phyloP scores from a whole-genome alignment of 768 basidiomycete genomes.

The Pleurotus cornucopiae region DNA sequence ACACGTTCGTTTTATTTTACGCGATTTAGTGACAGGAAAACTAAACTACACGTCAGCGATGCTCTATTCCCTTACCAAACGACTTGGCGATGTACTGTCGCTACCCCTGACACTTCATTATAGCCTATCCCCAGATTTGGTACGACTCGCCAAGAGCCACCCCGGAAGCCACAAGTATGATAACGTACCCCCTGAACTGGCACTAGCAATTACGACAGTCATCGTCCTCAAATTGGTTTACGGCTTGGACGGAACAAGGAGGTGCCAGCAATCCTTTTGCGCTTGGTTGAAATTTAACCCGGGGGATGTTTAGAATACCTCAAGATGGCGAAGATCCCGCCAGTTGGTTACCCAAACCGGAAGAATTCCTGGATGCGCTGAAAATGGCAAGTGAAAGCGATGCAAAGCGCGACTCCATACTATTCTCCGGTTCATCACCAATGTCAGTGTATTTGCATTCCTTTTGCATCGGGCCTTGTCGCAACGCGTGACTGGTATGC shows the following conservation, averaged over 20 bases:
- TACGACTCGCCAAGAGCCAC: slow-evolving; percentile 30
- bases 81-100: slow-evolving; percentile 48
- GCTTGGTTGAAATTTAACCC: not conserved
- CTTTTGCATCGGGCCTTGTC: not conserved
- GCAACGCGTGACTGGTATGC: slow-evolving; percentile 9
- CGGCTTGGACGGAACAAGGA: slow-evolving; percentile 66
- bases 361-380: slow-evolving; percentile 44
- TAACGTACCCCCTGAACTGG: slow-evolving; percentile 65
- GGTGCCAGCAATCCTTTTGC: slow-evolving; percentile 33
- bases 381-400: slow-evolving; percentile 31
- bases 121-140: slow-evolving; percentile 41
- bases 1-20: slow-evolving; percentile 54
- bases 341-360: slow-evolving; percentile 48
- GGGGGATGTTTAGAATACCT: slow-evolving; percentile 34
- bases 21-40: slow-evolving; percentile 14
- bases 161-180: slow-evolving; percentile 51
- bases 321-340: slow-evolving; percentile 49
- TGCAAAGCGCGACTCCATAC: slow-evolving; percentile 20
- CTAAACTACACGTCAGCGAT: slow-evolving; percentile 39
- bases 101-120: slow-evolving; percentile 59
- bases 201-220: slow-evolving; percentile 53
- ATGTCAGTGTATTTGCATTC: slow-evolving; percentile 36
- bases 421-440: slow-evolving; percentile 38
- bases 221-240: slow-evolving; percentile 83
- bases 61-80: slow-evolving; percentile 63